Conservation (phyloP, 169 alveolate species). For the Eimeria tenella region DNA sequence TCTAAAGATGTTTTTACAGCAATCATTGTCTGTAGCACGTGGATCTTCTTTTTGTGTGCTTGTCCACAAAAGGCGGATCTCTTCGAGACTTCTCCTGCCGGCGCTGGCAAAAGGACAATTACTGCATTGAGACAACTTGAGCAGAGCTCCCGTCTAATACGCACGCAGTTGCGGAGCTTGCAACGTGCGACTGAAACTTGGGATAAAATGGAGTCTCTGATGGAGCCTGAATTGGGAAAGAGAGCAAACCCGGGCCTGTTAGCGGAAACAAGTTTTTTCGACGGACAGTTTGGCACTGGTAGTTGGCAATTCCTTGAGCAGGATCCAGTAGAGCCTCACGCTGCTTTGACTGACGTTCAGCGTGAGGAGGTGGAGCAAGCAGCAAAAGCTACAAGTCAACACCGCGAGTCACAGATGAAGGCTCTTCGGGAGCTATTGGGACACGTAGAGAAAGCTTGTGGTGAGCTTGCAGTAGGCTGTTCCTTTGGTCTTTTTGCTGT, state of each 20-base stretch:
- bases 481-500: neutral
- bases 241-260: neutral
- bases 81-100: conserved; percentile 8
- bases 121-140: neutral
- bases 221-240: conserved; percentile 10
- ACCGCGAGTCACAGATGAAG: neutral
- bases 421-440: neutral
- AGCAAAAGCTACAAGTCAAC: neutral
- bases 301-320: neutral
- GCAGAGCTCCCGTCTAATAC: conserved; percentile 15
- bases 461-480: neutral
- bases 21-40: no score
- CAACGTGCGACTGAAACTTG: conserved; percentile 47
- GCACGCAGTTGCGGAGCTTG: conserved; percentile 21
- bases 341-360: conserved; percentile 47
- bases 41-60: neutral
- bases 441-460: conserved; percentile 15
- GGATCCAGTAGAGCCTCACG: conserved; percentile 8
- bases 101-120: neutral
- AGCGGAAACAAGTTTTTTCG: neutral
- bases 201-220: neutral
- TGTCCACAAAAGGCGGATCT: neutral
- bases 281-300: neutral
- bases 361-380: neutral
- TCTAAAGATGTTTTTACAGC: no score